Evolutionary conservation across 2,329 filamentous ascomycete species (phyloP), one percentile per base, ranked within the genome.

Genomic region (Nothophoma quercina): DNA sequence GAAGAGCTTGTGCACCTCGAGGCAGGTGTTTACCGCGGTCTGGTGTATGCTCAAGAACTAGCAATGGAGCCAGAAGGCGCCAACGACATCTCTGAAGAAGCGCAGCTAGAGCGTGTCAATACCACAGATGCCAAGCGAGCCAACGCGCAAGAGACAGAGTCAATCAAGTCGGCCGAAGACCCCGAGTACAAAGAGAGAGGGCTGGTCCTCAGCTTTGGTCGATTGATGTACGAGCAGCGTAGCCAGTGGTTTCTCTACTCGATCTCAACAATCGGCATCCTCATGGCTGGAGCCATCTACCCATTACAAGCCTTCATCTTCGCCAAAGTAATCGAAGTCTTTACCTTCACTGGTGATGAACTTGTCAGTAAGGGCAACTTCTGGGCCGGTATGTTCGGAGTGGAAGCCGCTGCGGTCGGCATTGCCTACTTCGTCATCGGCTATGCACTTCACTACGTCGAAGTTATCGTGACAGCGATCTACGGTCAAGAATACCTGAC

Each of bases 311-410:
- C 74, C 5, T 74, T 69, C 51, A 60, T 77, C 23, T 75, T 75
- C 36, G 71, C 73, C 29, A 67, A 71, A 12, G 46, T 76, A 29
- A 63, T 75, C 41, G 58, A 71, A 32, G 68, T 74, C 10, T 76
- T 77, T 36, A 73, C 70, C 2, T 62, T 69, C 18, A 65, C 63
- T 4, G 67, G 63, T 9, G 59, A 64, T 2, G 58, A 69, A 7
- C 63, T 74, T 1, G 48, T 66, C 16, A 60, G 44, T 10, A 36
- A 65, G 39, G 80, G 79, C 25, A 78, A 82, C 42, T 88, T 88
- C 67, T 89, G 84, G 84, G 81, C 85, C 0, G 77, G 86, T 53
- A 88, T 89, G 83, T 89, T 86, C 77, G 77, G 84, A 16, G 70
- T 85, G 0, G 74, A 88, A 22, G 86, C 85, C 2, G 75, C 82